Evolutionary conservation across 2,329 filamentous ascomycete genomes (phyloP).

Genomic region (Neonectria sp.): DNA sequence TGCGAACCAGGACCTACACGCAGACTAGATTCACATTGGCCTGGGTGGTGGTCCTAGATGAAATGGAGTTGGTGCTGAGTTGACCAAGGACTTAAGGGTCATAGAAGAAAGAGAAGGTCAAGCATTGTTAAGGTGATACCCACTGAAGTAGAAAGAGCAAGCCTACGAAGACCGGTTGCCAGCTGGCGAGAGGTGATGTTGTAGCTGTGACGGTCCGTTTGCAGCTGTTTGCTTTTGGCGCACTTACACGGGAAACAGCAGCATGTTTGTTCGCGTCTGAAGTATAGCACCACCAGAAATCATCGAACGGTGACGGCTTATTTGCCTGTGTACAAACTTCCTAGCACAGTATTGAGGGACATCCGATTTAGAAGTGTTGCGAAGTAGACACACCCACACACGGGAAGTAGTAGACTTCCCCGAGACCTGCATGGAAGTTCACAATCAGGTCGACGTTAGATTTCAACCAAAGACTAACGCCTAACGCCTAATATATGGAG

Average conservation of each 20-base stretch:
- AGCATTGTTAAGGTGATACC: not conserved
- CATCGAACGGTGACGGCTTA: too few species aligned
- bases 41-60: not conserved
- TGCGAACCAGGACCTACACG: not conserved
- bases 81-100: not conserved
- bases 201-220: conserved; percentile 7
- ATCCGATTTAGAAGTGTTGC: not conserved
- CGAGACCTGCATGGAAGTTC: not conserved
- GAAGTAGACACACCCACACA: not conserved
- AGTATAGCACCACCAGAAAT: not conserved
- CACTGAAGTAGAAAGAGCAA: not conserved
- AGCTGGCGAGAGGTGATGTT: not conserved
- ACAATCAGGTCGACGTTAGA: not conserved
- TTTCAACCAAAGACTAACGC: not conserved
- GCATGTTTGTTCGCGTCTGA: not conserved
- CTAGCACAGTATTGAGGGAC: not conserved
- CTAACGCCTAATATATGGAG: not conserved
- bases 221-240: conserved; percentile 6
- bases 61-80: not conserved
- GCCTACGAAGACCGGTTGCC: not conserved
- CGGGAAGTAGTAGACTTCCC: not conserved
- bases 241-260: conserved; percentile 15
- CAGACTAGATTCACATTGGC: not conserved
- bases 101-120: not conserved
- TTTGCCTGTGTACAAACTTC: not conserved